These are phyloP conservation scores for Fusarium fracticaudum DNA, from an alignment of 2,329 filamentous ascomycete genomes.

Conservation along the genomic window DNA sequence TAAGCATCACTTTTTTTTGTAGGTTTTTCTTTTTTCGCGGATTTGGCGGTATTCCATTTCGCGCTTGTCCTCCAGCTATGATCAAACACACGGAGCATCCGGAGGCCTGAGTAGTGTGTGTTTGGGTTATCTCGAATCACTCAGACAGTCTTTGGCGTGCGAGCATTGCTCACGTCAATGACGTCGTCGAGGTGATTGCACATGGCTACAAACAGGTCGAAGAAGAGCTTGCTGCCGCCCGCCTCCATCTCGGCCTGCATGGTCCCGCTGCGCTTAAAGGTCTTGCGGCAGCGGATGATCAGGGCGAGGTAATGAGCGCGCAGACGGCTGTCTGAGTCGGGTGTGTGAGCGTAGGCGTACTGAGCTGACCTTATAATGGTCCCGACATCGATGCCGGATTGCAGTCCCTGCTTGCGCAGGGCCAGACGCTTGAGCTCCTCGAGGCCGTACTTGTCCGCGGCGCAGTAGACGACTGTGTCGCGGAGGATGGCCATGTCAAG, in stretches of 20 bases:
- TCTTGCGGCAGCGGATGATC: constrained; percentile 96
- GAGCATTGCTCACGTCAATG: constrained; percentile 81
- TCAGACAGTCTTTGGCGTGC: constrained; percentile 67
- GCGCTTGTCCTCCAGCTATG: constrained; percentile 38
- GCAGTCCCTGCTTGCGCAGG: constrained; percentile 93
- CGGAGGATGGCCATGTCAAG: constrained; percentile 81
- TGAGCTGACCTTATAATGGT: constrained; percentile 92
- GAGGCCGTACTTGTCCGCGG: constrained; percentile 88
- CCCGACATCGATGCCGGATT: constrained; percentile 89
- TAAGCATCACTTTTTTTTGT: constrained; percentile 39
- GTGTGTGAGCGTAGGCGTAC: constrained; percentile 95
- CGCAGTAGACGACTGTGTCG: constrained; percentile 95
- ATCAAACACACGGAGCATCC: constrained; percentile 35
- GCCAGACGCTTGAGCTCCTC: constrained; percentile 92
- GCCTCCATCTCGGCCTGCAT: constrained; percentile 99
- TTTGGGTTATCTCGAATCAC: constrained; percentile 15
- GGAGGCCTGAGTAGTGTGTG: constrained; percentile 34
- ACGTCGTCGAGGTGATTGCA: constrained; percentile 98
- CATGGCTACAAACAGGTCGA: constrained; percentile 97
- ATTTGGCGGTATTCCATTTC: constrained; percentile 33
- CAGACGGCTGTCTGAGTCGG: constrained; percentile 89
- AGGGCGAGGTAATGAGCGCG: constrained; percentile 97
- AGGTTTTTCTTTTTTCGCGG: constrained; percentile 34
- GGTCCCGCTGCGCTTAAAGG: constrained; percentile 97
- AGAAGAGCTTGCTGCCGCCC: constrained; percentile 90